Conservation (phyloP, 1,284 basidiomycete genomes). For the Marasmius fiardii region DNA sequence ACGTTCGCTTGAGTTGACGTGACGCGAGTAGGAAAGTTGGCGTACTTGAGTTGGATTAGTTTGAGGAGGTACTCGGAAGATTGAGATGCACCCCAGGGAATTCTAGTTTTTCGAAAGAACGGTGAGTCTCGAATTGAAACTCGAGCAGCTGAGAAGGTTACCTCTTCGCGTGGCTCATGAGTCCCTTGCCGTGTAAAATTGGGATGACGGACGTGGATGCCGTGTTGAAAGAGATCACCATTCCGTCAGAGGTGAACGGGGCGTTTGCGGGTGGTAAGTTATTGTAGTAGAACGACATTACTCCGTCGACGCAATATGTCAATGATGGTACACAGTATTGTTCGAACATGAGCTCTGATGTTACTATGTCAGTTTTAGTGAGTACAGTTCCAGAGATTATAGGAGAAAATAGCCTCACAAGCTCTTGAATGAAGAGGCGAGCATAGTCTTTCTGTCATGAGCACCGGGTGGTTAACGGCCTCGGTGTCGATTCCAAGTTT, state of each 20-base stretch:
- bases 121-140: background rate
- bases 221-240: conserved; percentile 83
- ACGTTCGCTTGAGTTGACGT: conserved; percentile 55
- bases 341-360: conserved; percentile 97
- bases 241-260: conserved; percentile 62
- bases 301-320: conserved; percentile 86
- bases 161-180: conserved; percentile 85
- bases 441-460: conserved; percentile 92
- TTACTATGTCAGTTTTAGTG: conserved; percentile 51
- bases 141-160: too few relatives aligned
- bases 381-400: conserved; percentile 11
- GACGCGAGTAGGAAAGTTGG: conserved; percentile 75
- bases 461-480: conserved; percentile 83
- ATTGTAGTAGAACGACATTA: conserved; percentile 91
- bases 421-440: conserved; percentile 89
- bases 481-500: conserved; percentile 81
- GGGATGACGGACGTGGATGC: conserved; percentile 88
- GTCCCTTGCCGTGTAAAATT: conserved; percentile 74
- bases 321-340: conserved; percentile 87
- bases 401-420: conserved; percentile 46
- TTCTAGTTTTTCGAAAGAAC: conserved; percentile 45
- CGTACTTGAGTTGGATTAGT: conserved; percentile 94
- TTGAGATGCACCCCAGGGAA: conserved; percentile 92
- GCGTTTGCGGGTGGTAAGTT: conserved; percentile 34
- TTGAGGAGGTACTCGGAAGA: conserved; percentile 91